Base-by-base conservation (phyloP, 768 basidiomycete genomes). In the Tricholoma saponaceum region DNA sequence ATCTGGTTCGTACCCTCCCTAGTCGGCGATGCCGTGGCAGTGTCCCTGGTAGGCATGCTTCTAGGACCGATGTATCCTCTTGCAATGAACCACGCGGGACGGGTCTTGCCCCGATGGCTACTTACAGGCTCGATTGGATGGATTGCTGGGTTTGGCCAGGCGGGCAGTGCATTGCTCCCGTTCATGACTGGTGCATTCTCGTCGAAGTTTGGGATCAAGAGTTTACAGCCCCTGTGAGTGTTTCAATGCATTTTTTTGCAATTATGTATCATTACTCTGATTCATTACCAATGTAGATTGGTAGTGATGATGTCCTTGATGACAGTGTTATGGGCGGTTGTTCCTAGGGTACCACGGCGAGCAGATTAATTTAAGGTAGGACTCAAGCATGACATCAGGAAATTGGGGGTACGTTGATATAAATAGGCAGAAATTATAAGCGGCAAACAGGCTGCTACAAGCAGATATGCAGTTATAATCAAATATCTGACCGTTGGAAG, bases 51-150 rank as follows among this genome's bases (percentile, higher is more conserved):
- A 14, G 90, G 89, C 16, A 50, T 90, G 8, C 69, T 90, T 22
- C 74, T 92, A n/a, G 90, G 88, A 0, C 89, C 88, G 2, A 82
- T 90, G 73, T 90, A 86, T 65, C 87, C 87, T 1, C 81, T 89
- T 44, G 77, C 83, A 8, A 84, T 93, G 83, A 89, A 87, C 65
- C 81, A 88, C 44, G 74, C 86, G 1, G 80, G 83, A 5, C 78
- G 83, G 1, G 76, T 92, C 53, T 70, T 95, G 8, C 92, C 92
- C 5, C 77, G 77, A 7, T 86, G 85, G 79, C 75, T 94, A 8
- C 76, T 91, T 25, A 81, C 78, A 46, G 82, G 79, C 22, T 78
- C 83, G 10, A 83, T 87, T 33, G 86, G 85, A 8, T 87, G 84
- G 85, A 84, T 86, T 28, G 83, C 84, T 5, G 83, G 82, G 4